Evolutionary conservation across 192 early-diverging fungal species (phyloP), one percentile per base, ranked within the genome.

Genomic region (Coemansia sp.): DNA sequence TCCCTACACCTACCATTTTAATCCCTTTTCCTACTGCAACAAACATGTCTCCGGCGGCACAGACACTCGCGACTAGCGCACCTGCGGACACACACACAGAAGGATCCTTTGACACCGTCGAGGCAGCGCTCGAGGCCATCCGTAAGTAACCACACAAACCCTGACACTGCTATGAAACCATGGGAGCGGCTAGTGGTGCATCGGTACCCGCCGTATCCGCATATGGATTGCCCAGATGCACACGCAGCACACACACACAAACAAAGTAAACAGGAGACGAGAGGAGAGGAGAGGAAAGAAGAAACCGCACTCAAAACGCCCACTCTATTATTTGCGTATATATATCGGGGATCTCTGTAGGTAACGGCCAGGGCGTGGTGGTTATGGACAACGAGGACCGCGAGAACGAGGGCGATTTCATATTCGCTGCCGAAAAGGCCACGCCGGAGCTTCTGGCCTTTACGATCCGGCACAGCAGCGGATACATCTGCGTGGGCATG

Each of bases 381-480:
- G 96, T 89, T 3, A 90, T 97, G 55, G 96, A 99, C 75, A 89
- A 97, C 63, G 95, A 98, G 58, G 94, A 97, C 59, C 88, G 95
- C 14, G 97, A 99, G 74, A 99, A 99, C 76, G 97, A 99, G 67
- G 97, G 97, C 27, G 97, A 99, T 67, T 74, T 99, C 39, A 92
- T 99, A 51, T 93, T 97, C 61, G 91, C 97, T 0, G 97, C 88
- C n/a, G 86, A 98, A 72, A 88, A 91, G 66, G 67, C 91, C 9
- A 97, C 92, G 1, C 84, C 87, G 0, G 91, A 91, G 58, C 87
- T 94, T 60, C 84, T 94, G 76, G 95, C 95, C 1, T 99, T 99
- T 57, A 83, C 95, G 67, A 88, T 99, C 75, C 86, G 93, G 46
- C 87, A 98, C 67, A 89, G 88, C 19, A 93, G 94, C 63, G 94